Base-by-base conservation (phyloP, 805 yeast species). In the Schwanniomyces vanrijiae region DNA sequence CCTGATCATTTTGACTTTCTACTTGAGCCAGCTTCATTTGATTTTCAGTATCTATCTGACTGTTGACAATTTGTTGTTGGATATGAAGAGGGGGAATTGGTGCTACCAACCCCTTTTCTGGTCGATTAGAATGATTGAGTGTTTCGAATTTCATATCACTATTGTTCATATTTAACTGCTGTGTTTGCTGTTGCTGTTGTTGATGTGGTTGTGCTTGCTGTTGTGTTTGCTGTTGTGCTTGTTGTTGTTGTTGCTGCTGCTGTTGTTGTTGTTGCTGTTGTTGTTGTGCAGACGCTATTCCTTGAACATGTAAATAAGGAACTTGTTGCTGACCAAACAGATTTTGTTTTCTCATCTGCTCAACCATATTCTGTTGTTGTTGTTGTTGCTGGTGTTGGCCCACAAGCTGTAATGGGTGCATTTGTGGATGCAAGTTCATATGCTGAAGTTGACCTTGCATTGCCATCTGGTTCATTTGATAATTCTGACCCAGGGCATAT, bases 61-160 rank as follows among this genome's bases (percentile, higher is more conserved):
- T 47, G 47, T 65, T 59, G 33, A 62, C 63, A 14, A 62, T 49
- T 51, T 72, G 75, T 44, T 73, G 77, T 52, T 72, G 77, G 33
- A 70, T 65, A 47, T 71, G 76, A 28, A 72, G 59, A 4, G 77
- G 77, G 3, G 77, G 77, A 14, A 73, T 73, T 1, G 75, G 68
- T 1, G 65, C 57, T 19, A 64, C 60, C 19, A 63, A 53, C 10
- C 53, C 49, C 19, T 56, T 54, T 18, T 56, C 42, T 11, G 34
- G 26, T 11, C 35, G 19, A n/a, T 26, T 37, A 16, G 21, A 14
- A 4, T 40, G 35, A 11, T 24, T 26, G 3, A 25, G 16, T 22
- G 5, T 14, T 13, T 40, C 39, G 4, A 18, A 35, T 18, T 35
- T 28, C 8, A 38, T 14, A 11, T 34, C 47, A 5, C 25, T 40